phyloP scores from a whole-genome alignment of 805 yeast species.

The Saccharomycopsis oosterbeekiorum region DNA sequence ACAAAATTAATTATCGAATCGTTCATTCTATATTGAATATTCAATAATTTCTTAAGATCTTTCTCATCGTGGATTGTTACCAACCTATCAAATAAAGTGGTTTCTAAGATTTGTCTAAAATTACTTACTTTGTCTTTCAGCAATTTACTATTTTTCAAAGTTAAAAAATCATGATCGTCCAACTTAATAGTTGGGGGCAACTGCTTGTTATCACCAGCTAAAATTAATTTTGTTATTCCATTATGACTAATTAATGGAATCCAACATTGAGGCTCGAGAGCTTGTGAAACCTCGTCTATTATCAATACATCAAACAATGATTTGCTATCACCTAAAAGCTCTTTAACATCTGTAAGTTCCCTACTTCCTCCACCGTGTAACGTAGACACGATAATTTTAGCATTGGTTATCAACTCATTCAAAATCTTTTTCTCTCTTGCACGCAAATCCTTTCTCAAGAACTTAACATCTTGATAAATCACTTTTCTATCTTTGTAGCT shows the following conservation, averaged over 20 bases:
- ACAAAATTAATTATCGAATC: slow-evolving; percentile 68
- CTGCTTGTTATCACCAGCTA: slow-evolving; percentile 93
- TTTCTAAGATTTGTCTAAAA: slow-evolving; percentile 39
- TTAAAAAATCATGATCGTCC: slow-evolving; percentile 26
- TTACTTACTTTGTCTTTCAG: not conserved
- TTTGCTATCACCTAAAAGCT: slow-evolving; percentile 19
- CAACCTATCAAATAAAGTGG: slow-evolving; percentile 75
- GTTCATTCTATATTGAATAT: slow-evolving; percentile 86
- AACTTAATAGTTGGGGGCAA: slow-evolving; percentile 84
- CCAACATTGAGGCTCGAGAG: slow-evolving; percentile 95
- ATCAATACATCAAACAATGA: slow-evolving; percentile 64
- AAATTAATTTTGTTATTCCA: slow-evolving; percentile 46
- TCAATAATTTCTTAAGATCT: slow-evolving; percentile 45
- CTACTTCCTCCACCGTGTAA: slow-evolving; percentile 80
- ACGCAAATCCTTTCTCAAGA: slow-evolving; percentile 59
- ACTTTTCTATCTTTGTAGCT: slow-evolving; percentile 53
- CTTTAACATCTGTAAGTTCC: slow-evolving; percentile 34
- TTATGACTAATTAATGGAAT: slow-evolving; percentile 70
- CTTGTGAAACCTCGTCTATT: slow-evolving; percentile 92
- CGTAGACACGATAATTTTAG: slow-evolving; percentile 71
- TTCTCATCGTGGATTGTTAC: slow-evolving; percentile 36
- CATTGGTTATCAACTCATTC: slow-evolving; percentile 43
- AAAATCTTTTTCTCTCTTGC: slow-evolving; percentile 56
- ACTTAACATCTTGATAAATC: slow-evolving; percentile 60
- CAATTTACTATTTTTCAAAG: not conserved